phyloP scores from a whole-genome alignment of 1,284 basidiomycete species.

The Rhodotorula sp. region DNA sequence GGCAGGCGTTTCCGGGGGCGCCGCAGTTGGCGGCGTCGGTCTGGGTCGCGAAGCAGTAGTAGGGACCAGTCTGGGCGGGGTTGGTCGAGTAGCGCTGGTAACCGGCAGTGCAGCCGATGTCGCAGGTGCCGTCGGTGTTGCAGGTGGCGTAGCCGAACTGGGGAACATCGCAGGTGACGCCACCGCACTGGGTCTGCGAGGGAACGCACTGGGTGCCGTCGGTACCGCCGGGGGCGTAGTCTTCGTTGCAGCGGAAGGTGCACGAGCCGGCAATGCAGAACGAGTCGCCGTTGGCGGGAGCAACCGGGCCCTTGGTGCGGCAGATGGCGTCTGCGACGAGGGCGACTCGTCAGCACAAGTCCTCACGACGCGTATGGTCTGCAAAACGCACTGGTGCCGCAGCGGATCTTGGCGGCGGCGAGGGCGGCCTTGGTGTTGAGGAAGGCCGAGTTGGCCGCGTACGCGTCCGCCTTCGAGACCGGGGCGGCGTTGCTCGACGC shows the following conservation, averaged over 20 bases:
- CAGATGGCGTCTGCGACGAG: slow-evolving; percentile 18
- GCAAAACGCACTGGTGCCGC: slow-evolving; percentile 18
- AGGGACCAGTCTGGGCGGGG: not conserved
- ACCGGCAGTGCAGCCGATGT: slow-evolving; percentile 18
- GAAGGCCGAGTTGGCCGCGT: slow-evolving; percentile 22
- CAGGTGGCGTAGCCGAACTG: slow-evolving; percentile 27
- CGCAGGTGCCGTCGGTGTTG: slow-evolving; percentile 19
- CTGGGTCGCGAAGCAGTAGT: slow-evolving; percentile 9
- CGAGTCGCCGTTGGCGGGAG: slow-evolving; percentile 18
- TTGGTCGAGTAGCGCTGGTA: slow-evolving; percentile 10
- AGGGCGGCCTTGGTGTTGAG: slow-evolving; percentile 16
- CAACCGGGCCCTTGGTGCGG: slow-evolving; percentile 8
- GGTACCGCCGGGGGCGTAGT: slow-evolving; percentile 21
- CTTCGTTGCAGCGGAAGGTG: slow-evolving; percentile 25
- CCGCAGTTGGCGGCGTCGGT: slow-evolving; percentile 24
- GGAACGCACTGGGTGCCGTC: slow-evolving; percentile 17
- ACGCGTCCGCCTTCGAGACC: slow-evolving; percentile 1
- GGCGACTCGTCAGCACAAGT: not conserved
- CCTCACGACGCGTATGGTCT: too few relatives aligned
- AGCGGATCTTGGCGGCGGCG: slow-evolving; percentile 26
- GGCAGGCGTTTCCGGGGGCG: slow-evolving; percentile 17
- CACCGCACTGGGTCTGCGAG: slow-evolving; percentile 8
- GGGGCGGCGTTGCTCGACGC: not conserved
- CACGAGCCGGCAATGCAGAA: slow-evolving; percentile 24
- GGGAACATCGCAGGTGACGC: slow-evolving; percentile 8